Base-by-base conservation (phyloP, 2,329 filamentous ascomycete genomes). In the Aaosphaeria pasadenensis region DNA sequence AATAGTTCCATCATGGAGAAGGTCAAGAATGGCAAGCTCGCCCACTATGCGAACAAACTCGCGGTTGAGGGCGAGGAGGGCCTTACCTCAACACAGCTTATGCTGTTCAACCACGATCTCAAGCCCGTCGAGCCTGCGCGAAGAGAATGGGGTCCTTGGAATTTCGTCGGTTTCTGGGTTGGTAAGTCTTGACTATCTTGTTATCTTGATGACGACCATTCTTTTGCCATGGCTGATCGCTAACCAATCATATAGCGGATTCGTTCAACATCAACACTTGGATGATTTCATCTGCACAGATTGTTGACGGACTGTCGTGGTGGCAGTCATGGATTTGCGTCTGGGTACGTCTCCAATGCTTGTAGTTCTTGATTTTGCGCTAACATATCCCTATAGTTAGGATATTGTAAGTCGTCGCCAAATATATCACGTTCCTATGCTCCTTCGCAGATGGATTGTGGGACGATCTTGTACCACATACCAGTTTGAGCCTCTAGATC, bases 211-310 rank as follows among this genome's bases (percentile, higher is more conserved):
- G 9, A 36, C 33, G 33, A 13, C 13, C 33, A 11, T 36, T 24
- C 17, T 24, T 24, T 24, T 24, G 17, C 17, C 3, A 24, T 24
- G 17, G 17, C 17, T 24, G 17, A 24, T 24, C 17, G 17, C 17
- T 36, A 36, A 36, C 33, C 9, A 36, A 36, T 4, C 40, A 13
- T 35, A 56, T 49, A 62, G 62, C 62, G 42, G 56, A 83, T 72
- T 71, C 68, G 2, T 72, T 72, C 59, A 72, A 72, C 53, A 72
- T 72, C 62, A 94, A 92, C 71, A 94, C 89, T 1, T 95, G 89
- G 91, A 95, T 95, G 89, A 94, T 95, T 53, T 87, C 88, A 0
- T 89, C 87, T 1, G 85, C 87, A 35, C 91, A 90, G 82, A 89
- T 95, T 32, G 81, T 86, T 1, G 77, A 74, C 42, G 89, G 89